Base-by-base conservation (phyloP, 305 asterid species). In the Euphrasia arctica region DNA sequence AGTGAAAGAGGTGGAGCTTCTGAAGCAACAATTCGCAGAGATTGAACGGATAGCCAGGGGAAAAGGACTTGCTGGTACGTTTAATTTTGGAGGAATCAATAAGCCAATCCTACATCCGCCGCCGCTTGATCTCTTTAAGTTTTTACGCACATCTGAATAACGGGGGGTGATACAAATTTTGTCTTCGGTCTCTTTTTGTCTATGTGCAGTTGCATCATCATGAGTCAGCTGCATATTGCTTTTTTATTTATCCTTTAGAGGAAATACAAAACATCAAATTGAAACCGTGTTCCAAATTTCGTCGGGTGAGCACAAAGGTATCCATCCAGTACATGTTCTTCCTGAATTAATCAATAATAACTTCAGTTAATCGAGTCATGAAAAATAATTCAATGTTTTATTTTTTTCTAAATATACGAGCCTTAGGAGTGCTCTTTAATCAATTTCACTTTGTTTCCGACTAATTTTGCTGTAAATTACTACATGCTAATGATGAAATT, bases 21-120 rank as follows among this genome's bases (percentile, higher is more conserved):
- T 92, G 29, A 88, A 70, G 79, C 82, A 71, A 67, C 83, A 87
- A 71, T 64, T 87, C 65, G 81, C 80, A 52, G 97, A 89, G 75
- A 74, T 92, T 39, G 97, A 92, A 67, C 82, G 80, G 70, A 77
- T 87, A 43, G 97, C 97, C 42, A 75, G 68, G 75, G 80, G 79
- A 55, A 82, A 77, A 5, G 97, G 98, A 36, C 87, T 83, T 58
- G 65, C 84, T 9, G 97, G 98, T 69, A 82, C 77, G 61, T 80
- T 92, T 72, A 79, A 52, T 66, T 72, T 84, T 74, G 80, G 78
- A 70, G 9, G 72, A 39, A 7, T 39, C 43, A 39, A 6, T 9
- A 39, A 39, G 43, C 11, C 43, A 39, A 39, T 2, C 43, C 43
- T 39, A 39, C 43, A 39, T 10, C 43, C 11, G 43, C 41, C 9